Base-by-base conservation (phyloP, 2,329 filamentous ascomycete species). In the Colletotrichum tofieldiae region DNA sequence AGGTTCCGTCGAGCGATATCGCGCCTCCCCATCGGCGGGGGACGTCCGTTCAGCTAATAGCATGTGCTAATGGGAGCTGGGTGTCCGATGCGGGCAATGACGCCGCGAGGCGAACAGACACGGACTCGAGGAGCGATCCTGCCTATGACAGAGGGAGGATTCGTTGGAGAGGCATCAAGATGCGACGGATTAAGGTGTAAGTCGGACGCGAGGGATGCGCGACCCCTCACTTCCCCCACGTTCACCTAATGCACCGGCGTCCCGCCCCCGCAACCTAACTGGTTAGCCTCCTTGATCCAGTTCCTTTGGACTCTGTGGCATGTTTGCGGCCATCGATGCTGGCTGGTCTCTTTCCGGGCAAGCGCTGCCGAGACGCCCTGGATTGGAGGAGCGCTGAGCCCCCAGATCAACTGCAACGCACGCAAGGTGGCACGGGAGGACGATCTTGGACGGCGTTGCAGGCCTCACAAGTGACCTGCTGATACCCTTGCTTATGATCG, bases 181-280 rank as follows among this genome's bases (percentile, higher is more conserved):
- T 73, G 64, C 59, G 63, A 74, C 66, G 47, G 58, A 61, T 55
- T 67, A 61, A 69, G 35, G 65, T 72, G 65, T 43, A n/a, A 72
- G 52, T 64, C 43, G 43, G 51, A 71, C 45, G 49, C 37, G 47
- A 72, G 45, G 54, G 39, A 52, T 12, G 58, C 20, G 39, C 23
- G 41, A 77, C 76, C 76, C 76, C 76, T 76, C 74, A 76, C 58
- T 73, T 78, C 78, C 79, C 78, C 79, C 78, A 80, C 78, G 78
- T 79, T 79, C 74, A 65, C 66, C 76, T 77, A 78, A 78, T 78
- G 78, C 77, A 75, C 65, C 41, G 47, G 51, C 32, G 35, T 65
- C 59, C 70, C 59, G 65, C 45, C 65, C 58, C 59, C 65, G 65
- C 70, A 65, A 49, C 60, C 49, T 26, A 64, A 70, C 52, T 70